Base-by-base conservation (phyloP, 202 grass and related monocot species). In the Schoenoplectus triqueter region DNA sequence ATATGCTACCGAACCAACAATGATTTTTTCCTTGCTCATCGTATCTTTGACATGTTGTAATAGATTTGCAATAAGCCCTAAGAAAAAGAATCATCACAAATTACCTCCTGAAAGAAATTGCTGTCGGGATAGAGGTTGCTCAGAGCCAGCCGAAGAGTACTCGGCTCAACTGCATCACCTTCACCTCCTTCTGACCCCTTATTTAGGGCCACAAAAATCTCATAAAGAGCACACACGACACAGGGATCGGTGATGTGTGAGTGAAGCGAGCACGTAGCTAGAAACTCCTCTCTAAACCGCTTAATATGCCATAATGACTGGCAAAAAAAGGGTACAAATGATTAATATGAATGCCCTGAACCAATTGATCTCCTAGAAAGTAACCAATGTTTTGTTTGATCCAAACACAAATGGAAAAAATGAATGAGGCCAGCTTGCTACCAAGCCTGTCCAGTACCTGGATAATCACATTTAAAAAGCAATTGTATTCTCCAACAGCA, bases 21-120 rank as follows among this genome's bases (percentile, higher is more conserved):
- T 56, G 11, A 9, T 19, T 54, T 74, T 21, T 10, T 51, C 18
- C 48, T 49, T 18, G 31, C 31, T 31, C 31, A 31, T 72, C 4
- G 51, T 73, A 69, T 69, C 42, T 73, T 56, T 57, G 51, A 21
- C 51, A 77, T 52, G 11, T 57, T 77, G 47, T 41, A 77, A 57
- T 77, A 11, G 6, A 77, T 77, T 77, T 77, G 13, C 51, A 55
- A 42, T 41, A 15, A 41, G 59, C 20, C 51, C 72, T 45, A 69
- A 46, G 10, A 22, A 45, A 61, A 21, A 69, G 46, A 54, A 66
- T 7, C 64, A 19, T 44, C 13, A 54, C 7, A 73, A 87, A 82
- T 87, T 88, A 96, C 96, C 96, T 99, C 96, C 87, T 96, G 93
- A 90, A 99, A 99, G 88, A 95, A 98, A 86, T 89, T 99, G 88